phyloP scores from a whole-genome alignment of 2,329 filamentous ascomycete species.

The Aspergillus sp. region DNA sequence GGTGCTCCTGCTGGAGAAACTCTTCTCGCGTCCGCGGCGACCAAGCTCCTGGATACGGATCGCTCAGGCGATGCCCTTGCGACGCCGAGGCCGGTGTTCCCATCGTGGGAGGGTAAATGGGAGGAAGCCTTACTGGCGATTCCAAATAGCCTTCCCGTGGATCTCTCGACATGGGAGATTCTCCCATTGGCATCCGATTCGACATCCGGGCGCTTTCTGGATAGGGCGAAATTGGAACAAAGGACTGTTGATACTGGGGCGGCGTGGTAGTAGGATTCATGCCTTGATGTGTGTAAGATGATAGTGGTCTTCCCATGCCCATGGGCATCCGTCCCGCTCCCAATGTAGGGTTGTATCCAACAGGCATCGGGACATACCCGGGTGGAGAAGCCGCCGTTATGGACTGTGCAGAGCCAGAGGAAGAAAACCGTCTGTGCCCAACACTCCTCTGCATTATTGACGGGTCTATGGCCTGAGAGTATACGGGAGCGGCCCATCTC shows the following conservation, averaged over 20 bases:
- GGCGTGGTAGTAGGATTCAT: constrained; percentile 36
- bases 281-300: constrained; percentile 31
- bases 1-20: constrained; percentile 25
- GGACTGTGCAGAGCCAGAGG: constrained; percentile 33
- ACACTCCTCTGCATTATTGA: constrained; percentile 28
- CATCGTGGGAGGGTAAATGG: constrained; percentile 39
- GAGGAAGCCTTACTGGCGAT: constrained; percentile 39
- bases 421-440: constrained; percentile 36
- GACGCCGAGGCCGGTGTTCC: constrained; percentile 20
- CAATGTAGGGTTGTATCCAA: constrained; percentile 31
- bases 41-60: constrained; percentile 35
- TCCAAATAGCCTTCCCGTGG: constrained; percentile 35
- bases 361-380: constrained; percentile 28
- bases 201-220: constrained; percentile 26
- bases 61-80: constrained; percentile 36
- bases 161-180: constrained; percentile 28
- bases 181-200: constrained; percentile 29
- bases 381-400: constrained; percentile 29
- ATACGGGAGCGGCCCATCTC: constrained; percentile 37
- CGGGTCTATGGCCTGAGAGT: constrained; percentile 32
- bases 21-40: constrained; percentile 28
- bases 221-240: constrained; percentile 32
- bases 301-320: constrained; percentile 29
- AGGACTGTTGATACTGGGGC: constrained; percentile 35
- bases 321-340: constrained; percentile 22